phyloP scores from a whole-genome alignment of 257 asterid species.

The Solanum rostratum region DNA sequence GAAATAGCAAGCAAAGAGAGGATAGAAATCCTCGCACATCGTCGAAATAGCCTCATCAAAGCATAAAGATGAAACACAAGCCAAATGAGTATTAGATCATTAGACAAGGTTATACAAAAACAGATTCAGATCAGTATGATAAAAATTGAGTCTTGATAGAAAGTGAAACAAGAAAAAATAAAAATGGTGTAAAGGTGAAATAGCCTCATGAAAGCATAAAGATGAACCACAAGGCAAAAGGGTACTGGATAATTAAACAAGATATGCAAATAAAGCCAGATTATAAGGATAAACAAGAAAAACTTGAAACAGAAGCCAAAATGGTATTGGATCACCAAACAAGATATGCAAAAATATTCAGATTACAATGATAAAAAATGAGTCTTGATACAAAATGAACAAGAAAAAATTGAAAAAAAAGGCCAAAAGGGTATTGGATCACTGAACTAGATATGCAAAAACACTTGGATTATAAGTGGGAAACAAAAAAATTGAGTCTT shows the following conservation, averaged over 20 bases:
- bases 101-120: neutral
- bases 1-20: conserved; percentile 67
- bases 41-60: conserved; percentile 54
- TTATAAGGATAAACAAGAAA: neutral
- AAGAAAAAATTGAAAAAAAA: neutral
- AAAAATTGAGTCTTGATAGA: neutral
- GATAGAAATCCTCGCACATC: conserved; percentile 77
- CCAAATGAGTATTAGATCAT: neutral
- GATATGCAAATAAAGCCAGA: neutral
- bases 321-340: neutral
- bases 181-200: neutral
- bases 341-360: neutral
- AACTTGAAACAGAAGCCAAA: neutral
- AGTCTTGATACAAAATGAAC: neutral
- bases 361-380: neutral
- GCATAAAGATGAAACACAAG: neutral
- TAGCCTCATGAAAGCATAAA: conserved; percentile 41
- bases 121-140: neutral
- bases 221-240: neutral
- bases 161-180: neutral
- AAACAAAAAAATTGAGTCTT: neutral
- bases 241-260: neutral
- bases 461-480: neutral
- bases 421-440: neutral
- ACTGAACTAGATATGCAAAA: neutral